Conservation (phyloP, 2,329 filamentous ascomycete genomes). For the Arthrobotrys conoides region DNA sequence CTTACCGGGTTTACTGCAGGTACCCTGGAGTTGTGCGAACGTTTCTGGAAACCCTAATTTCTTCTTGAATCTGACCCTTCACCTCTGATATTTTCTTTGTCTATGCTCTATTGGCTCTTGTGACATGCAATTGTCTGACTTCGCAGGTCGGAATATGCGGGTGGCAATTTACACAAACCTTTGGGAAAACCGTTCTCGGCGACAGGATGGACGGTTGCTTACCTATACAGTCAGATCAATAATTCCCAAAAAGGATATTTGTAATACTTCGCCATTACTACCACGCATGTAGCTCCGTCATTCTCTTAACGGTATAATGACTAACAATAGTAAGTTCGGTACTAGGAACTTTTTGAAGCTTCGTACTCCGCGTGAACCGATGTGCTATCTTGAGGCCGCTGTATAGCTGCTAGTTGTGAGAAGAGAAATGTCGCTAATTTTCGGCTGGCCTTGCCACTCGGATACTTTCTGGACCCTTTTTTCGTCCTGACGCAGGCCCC, state of each 20-base stretch:
- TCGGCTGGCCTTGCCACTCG: slow-evolving; percentile 48
- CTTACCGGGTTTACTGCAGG: slow-evolving; percentile 32
- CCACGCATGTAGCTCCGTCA: slow-evolving; percentile 56
- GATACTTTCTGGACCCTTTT: slow-evolving; percentile 49
- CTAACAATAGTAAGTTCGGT: slow-evolving; percentile 54
- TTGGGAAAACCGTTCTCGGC: slow-evolving; percentile 33
- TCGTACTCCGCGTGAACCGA: slow-evolving; percentile 56
- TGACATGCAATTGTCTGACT: slow-evolving; percentile 35
- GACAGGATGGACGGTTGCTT: slow-evolving; percentile 37
- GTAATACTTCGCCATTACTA: slow-evolving; percentile 57
- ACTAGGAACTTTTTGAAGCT: slow-evolving; percentile 19
- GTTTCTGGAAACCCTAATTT: slow-evolving; percentile 36
- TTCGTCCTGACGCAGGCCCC: slow-evolving; percentile 23
- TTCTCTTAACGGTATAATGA: slow-evolving; percentile 7
- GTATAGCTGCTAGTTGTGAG: slow-evolving; percentile 7
- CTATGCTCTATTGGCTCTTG: slow-evolving; percentile 1
- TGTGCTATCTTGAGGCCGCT: slow-evolving; percentile 11
- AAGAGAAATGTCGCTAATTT: slow-evolving; percentile 27
- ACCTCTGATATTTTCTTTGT: slow-evolving; percentile 1
- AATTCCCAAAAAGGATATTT: slow-evolving; percentile 50
- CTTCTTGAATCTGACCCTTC: slow-evolving; percentile 43
- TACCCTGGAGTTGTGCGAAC: slow-evolving; percentile 26
- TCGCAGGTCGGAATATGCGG: slow-evolving; percentile 60
- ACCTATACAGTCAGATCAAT: slow-evolving; percentile 57
- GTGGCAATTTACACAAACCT: slow-evolving; percentile 50